These are phyloP conservation scores for Amphicarpaea edgeworthii DNA, from an alignment of 306 rosid genomes.

Conservation along the genomic window DNA sequence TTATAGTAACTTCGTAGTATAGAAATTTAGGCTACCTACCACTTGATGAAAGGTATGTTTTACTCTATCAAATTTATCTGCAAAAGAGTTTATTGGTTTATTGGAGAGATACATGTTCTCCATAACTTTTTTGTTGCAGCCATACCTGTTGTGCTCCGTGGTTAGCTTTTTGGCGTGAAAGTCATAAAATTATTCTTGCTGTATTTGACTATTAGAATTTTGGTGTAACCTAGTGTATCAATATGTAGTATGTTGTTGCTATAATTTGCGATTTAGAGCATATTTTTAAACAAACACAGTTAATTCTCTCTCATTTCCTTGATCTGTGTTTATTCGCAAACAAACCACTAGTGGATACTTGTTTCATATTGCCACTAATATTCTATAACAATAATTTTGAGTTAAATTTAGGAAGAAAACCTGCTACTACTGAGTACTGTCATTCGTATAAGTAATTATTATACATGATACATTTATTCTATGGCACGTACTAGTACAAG, in stretches of 20 bases:
- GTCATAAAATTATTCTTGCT: not conserved
- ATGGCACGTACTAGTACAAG: conserved; percentile 8
- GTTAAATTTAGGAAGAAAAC: conserved; percentile 1
- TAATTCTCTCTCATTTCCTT: not conserved
- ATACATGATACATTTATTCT: conserved; percentile 36
- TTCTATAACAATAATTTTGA: not conserved
- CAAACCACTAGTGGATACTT: not conserved
- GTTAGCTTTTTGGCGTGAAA: conserved; percentile 14
- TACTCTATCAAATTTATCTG: not conserved
- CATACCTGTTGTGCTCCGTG: not conserved
- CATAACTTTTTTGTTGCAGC: not conserved
- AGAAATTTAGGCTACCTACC: not conserved
- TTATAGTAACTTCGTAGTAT: not conserved
- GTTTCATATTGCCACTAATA: not conserved
- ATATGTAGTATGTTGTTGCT: too few relatives aligned
- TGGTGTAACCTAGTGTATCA: too few relatives aligned
- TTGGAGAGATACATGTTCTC: not conserved
- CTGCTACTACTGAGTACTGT: not conserved
- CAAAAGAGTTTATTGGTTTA: not conserved
- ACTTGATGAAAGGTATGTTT: not conserved
- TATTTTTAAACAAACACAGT: not conserved
- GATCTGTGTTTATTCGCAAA: not conserved
- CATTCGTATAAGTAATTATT: too few relatives aligned
- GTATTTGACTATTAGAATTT: not conserved
- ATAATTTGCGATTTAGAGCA: too few relatives aligned